Base-by-base conservation (phyloP, 768 basidiomycete species). In the Rhodotorula taiwanensis region DNA sequence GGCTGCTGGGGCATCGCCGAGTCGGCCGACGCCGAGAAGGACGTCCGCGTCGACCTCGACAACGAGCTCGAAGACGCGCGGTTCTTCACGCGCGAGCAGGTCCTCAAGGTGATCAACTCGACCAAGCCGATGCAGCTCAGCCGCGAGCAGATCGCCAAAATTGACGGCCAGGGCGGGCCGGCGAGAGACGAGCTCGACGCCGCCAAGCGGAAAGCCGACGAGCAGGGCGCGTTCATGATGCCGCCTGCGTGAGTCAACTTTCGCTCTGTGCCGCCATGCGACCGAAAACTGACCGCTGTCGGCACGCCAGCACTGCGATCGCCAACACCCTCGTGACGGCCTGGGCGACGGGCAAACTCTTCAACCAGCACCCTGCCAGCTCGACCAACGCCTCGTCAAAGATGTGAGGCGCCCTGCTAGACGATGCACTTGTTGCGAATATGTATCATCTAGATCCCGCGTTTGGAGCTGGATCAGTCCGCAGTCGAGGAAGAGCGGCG, bases 61-160 rank as follows among this genome's bases (percentile, higher is more conserved):
- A 94, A 94, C 70, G 94, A 99, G 77, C 82, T 99, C n/a, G 85
- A 85, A 72, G 92, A 97, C 72, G 92, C 91, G 2, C 82, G 81
- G 50, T 99, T 89, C 89, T 95, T 84, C 76, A 84, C 85, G 16
- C 84, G 87, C 6, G 81, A 82, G 23, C 84, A 90, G 70, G 79
- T 97, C 39, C 75, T 81, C 10, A 76, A 79, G 0, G 83, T 90
- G 11, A 78, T 95, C 45, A 18, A 60, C 15, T 42, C 56, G 31
- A n/a, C 47, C 33, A 52, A 50, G 18, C 52, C 48, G 4, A 60
- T 62, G 5, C 66, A 63, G 27, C 54, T 73, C 7, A 64, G 67
- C 8, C 52, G 71, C 27, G 69, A 71, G 21, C 72, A 74, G 41
- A 64, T 71, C 31, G 60, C 66, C 21, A 27, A 57, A 25, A 58